phyloP scores from a whole-genome alignment of 176 grass and related monocot genomes.

The Avena eriantha region DNA sequence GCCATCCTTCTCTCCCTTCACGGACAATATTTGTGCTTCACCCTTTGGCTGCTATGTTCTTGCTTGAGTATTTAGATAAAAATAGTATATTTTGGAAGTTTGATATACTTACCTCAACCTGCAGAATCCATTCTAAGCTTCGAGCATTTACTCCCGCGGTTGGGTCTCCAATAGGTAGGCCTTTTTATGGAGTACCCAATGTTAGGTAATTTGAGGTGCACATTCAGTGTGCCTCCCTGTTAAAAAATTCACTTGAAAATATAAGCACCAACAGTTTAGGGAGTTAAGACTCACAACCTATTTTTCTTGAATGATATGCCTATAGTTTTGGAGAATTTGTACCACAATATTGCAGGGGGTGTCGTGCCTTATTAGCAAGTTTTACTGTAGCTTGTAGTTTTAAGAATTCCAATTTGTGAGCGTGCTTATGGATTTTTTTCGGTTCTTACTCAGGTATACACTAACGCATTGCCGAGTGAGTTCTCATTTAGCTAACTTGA shows the following conservation, averaged over 20 bases:
- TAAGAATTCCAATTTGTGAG: no score
- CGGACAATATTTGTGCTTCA: no score
- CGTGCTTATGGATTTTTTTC: no score
- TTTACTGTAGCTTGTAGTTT: no score
- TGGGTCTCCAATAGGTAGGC: conserved; percentile 51
- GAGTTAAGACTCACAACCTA: conserved; percentile 30
- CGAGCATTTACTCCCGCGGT: conserved; percentile 62
- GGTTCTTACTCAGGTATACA: no score
- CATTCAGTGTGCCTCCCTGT: neutral
- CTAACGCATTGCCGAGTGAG: no score
- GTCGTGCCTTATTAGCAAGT: no score
- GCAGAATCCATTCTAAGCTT: conserved; percentile 67
- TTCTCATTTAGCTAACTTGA: no score
- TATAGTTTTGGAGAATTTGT: no score
- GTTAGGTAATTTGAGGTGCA: neutral
- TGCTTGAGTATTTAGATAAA: neutral
- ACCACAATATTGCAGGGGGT: no score
- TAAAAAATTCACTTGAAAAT: neutral
- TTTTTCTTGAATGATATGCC: no score
- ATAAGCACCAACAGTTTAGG: neutral
- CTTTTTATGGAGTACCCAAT: conserved; percentile 43
- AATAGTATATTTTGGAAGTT: neutral
- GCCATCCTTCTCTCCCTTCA: no score
- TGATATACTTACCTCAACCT: conserved; percentile 44
- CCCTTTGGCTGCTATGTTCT: neutral